Percentiles rank a stretch among this genome's conserved stretches.
These are phyloP conservation scores for Starmerella apicola DNA, from an alignment of 805 yeast genomes.

Conservation along the genomic window DNA sequence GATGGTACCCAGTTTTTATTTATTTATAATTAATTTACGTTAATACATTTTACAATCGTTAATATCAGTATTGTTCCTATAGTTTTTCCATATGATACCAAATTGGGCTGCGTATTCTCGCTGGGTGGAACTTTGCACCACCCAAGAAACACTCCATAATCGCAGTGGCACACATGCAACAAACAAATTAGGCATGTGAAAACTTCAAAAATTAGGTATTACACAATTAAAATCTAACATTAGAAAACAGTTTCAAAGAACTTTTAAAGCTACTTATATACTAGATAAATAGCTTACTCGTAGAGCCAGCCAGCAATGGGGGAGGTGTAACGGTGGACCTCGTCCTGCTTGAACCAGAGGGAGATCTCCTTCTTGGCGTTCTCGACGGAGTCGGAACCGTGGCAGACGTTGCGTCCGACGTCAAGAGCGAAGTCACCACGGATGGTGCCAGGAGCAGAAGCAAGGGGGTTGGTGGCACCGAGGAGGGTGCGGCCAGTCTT, in stretches of 20 bases:
- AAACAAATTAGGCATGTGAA: no score
- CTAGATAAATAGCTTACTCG: slow-evolving; percentile 44
- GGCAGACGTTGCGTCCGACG: slow-evolving; percentile 98
- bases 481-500: slow-evolving; percentile 95
- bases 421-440: slow-evolving; percentile 98
- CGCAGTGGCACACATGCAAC: no score
- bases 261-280: background rate
- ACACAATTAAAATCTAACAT: background rate
- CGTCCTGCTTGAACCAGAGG: slow-evolving; percentile 97
- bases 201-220: no score
- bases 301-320: slow-evolving; percentile 81
- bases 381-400: slow-evolving; percentile 99
- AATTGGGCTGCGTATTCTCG: no score
- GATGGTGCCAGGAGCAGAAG: slow-evolving; percentile 98
- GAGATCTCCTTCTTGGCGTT: slow-evolving; percentile 89
- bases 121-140: no score
- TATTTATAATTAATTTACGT: slow-evolving; percentile 2
- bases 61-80: no score
- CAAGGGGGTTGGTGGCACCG: slow-evolving; percentile 98
- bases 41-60: background rate
- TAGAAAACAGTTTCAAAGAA: no score
- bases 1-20: no score
- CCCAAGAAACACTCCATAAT: no score
- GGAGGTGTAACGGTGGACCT: slow-evolving; percentile 83
- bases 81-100: no score